Evolutionary conservation across 1,139 yeast genomes (phyloP), one percentile per base, ranked within the genome.

Genomic region (Meyerozyma sp.): DNA sequence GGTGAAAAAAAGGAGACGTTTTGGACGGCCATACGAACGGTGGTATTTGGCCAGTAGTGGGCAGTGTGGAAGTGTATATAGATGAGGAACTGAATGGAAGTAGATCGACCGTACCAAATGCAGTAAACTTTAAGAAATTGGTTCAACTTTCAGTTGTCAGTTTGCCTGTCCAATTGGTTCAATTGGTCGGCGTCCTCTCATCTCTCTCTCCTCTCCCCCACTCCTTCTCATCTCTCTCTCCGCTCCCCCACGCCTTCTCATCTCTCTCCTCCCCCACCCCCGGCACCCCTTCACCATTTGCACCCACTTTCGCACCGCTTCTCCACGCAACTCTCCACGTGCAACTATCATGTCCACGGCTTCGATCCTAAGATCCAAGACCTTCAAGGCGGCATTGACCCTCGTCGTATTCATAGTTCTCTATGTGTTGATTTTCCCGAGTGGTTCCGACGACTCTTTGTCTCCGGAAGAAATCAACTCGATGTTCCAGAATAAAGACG

Each of bases 1-100:
- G 93, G 95, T n/a, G 82, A 83, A 53, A 74, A 74, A 56, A 82
- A 79, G 61, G 95, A 88, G 62, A 75, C 79, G 16, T 66, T 85
- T 43, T 62, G 78, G 47, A 66, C 77, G 41, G 91, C 91, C 32
- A 57, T 83, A 57, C 79, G 82, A 62, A 82, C 89, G 8, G 87
- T 85, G 39, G 57, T 84, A 25, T 76, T 81, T 53, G 91, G 93
- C 41, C 83, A 77, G 61, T 83, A 72, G 44, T 61, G 11, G 35
- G 14, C 23, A 6, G 23, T 5, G 2, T 21, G 23, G 23, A 4
- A 21, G 16, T 32, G 32, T 28, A 28, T 13, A 30, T 11, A 30
- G 34, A 30, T 11, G 13, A 28, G n/a, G 32, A 28, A 27, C n/a
- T n/a, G n/a, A n/a, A n/a, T n/a, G n/a, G n/a, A n/a, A n/a, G n/a